Base-by-base conservation (phyloP, 2,329 filamentous ascomycete species). In the Lachnellula suecica region DNA sequence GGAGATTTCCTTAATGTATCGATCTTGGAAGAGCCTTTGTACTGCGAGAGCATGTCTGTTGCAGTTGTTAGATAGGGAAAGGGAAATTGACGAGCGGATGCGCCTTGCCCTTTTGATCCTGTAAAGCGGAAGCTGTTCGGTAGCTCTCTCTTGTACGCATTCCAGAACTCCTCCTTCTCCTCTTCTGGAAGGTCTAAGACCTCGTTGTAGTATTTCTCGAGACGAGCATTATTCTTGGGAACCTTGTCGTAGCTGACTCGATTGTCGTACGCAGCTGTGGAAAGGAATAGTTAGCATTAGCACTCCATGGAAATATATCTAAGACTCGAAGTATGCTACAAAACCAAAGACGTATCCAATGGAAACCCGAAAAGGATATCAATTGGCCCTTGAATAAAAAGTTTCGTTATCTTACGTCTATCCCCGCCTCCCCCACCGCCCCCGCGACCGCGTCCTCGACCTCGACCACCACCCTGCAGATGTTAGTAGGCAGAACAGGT, bases 81-180 rank as follows among this genome's bases (percentile, higher is more conserved):
- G 20, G 52, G 31, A 20, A 38, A 50, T 29, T n/a, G n/a, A n/a
- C n/a, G 44, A 41, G 48, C 31, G 23, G 17, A 44, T 54, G 43
- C 70, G 29, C 10, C 72, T 53, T 78, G 90, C 87, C 90, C 89
- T 79, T 93, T 95, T 43, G 91, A 97, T 34, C 94, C 94, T 54
- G 91, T 95, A 74, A 99, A 99, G 56, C 94, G 85, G 77, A 97
- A 99, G 72, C 92, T 97, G 75, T 97, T 97, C 51, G 94, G 94
- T 46, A 99, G 77, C 68, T 97, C 92, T 59, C 87, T 83, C 65
- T 85, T 83, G 69, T 97, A 76, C 1, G 88, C 83, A 34, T 82
- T 80, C 94, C 94, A 99, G 72, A 97, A 97, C 9, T 82, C 79
- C 51, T 84, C 77, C 65, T 82, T 84, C 73, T 97, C 93, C 42